Evolutionary conservation across 805 yeast species (phyloP).

Genomic region (Yueomyces sp.): DNA sequence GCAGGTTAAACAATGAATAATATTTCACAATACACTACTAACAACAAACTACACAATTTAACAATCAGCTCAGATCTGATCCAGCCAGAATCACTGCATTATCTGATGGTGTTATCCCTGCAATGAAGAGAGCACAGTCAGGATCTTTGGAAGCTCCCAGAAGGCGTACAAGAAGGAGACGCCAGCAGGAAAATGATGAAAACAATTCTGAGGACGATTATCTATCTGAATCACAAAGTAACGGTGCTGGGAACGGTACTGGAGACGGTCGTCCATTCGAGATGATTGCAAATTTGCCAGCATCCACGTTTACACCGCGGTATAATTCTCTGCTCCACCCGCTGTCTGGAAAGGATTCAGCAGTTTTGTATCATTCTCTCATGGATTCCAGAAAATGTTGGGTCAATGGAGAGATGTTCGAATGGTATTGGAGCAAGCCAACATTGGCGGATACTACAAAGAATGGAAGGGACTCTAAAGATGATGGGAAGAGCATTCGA

Average conservation of each 20-base stretch:
- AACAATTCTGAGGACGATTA: background rate
- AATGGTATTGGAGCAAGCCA: conserved; percentile 68
- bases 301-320: conserved; percentile 45
- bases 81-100: no score
- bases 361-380: conserved; percentile 56
- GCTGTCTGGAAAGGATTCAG: conserved; percentile 57
- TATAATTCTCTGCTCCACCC: conserved; percentile 48
- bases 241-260: background rate
- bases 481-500: conserved; percentile 22
- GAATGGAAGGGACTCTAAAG: background rate
- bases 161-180: no score
- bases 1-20: no score
- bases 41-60: no score
- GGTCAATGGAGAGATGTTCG: conserved; percentile 57
- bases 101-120: no score
- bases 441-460: conserved; percentile 25
- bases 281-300: conserved; percentile 51
- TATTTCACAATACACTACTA: no score
- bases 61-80: no score
- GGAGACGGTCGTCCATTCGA: conserved; percentile 42
- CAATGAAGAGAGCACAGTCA: no score
- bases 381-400: conserved; percentile 59
- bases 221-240: background rate
- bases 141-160: no score
- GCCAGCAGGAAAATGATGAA: background rate